Conservation (phyloP, 768 basidiomycete genomes). For the Leccinum longicurvipes region DNA sequence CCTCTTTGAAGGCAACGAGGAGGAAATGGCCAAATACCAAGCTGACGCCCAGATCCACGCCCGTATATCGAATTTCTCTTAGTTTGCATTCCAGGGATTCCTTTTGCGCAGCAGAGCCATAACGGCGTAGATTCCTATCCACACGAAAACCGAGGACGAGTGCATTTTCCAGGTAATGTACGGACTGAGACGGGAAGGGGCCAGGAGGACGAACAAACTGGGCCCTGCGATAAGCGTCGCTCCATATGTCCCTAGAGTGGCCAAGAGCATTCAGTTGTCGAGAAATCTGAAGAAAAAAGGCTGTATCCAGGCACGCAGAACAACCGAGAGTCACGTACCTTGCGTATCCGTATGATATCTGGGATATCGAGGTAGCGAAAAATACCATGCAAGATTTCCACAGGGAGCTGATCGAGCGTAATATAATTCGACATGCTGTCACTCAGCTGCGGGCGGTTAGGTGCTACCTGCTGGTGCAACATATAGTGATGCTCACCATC, state of each 20-base stretch:
- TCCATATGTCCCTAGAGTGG: constrained; percentile 14
- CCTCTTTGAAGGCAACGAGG: constrained; percentile 11
- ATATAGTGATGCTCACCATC: too few relatives aligned
- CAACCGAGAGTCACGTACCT: constrained; percentile 4
- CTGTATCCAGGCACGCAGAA: not conserved
- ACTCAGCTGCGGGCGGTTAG: too few relatives aligned
- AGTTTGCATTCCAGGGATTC: not conserved
- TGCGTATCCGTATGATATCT: constrained; percentile 17
- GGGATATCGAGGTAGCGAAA: constrained; percentile 14
- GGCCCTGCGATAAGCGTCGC: constrained; percentile 11
- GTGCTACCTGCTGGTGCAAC: too few relatives aligned
- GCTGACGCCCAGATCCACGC: not conserved
- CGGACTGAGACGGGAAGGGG: constrained; percentile 12
- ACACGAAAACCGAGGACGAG: constrained; percentile 13
- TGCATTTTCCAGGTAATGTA: constrained; percentile 10
- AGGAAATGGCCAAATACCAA: constrained; percentile 18
- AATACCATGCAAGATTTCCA: constrained; percentile 10
- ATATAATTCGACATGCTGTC: not conserved
- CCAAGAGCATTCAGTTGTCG: constrained; percentile 6
- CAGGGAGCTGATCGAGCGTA: constrained; percentile 11
- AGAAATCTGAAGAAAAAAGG: constrained; percentile 6
- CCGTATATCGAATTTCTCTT: constrained; percentile 9
- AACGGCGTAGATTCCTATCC: constrained; percentile 4
- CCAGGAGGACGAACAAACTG: constrained; percentile 16
- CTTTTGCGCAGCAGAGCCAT: not conserved